Conservation (phyloP, 306 rosid genomes). For the Rosa multiflora region DNA sequence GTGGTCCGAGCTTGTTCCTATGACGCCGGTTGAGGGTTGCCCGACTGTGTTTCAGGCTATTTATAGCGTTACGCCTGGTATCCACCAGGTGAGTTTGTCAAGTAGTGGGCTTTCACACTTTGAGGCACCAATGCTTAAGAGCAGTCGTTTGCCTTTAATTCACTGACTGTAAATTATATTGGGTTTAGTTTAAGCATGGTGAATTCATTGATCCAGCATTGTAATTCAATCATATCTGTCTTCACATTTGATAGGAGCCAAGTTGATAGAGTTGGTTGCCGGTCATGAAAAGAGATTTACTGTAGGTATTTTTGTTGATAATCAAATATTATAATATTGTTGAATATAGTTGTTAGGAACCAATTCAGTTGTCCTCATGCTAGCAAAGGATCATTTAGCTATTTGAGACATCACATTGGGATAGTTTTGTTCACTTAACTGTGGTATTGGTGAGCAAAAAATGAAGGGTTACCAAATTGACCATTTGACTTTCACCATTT, state of each 20-base stretch:
- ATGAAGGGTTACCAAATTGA: background rate
- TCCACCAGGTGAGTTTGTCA: constrained; percentile 71
- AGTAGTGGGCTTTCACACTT: background rate
- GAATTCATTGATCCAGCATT: background rate
- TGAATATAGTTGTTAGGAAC: constrained; percentile 7
- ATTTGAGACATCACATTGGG: background rate
- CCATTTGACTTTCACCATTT: background rate
- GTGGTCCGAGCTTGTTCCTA: constrained; percentile 93
- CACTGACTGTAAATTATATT: background rate
- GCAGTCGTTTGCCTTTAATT: background rate
- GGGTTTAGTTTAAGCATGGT: background rate
- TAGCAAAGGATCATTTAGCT: background rate
- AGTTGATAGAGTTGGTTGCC: background rate
- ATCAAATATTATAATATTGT: background rate
- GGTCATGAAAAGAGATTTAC: background rate
- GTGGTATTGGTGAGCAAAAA: background rate
- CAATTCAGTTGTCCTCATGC: background rate
- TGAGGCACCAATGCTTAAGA: background rate
- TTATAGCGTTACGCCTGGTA: constrained; percentile 78
- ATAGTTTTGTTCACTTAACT: background rate
- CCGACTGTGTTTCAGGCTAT: constrained; percentile 92
- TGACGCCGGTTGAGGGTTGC: constrained; percentile 92
- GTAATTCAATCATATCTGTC: background rate
- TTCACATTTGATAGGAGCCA: background rate
- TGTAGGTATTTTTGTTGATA: background rate